Conservation (phyloP, 2,329 filamentous ascomycete genomes). For the Davidsoniella eucalypti region DNA sequence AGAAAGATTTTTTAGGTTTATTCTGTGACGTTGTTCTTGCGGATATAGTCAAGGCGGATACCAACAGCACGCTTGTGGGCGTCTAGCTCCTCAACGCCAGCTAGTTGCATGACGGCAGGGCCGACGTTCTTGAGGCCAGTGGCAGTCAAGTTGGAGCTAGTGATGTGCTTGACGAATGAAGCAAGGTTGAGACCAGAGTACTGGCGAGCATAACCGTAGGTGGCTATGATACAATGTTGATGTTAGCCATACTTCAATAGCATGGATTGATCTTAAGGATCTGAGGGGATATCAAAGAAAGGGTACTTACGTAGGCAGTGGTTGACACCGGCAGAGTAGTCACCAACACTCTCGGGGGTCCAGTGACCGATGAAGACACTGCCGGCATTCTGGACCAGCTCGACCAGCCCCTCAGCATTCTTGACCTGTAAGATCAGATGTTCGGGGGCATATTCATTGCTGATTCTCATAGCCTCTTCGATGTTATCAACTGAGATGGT, state of each 20-base stretch:
- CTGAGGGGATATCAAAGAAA: background rate
- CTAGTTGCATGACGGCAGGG: constrained; percentile 81
- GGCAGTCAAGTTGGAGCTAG: constrained; percentile 74
- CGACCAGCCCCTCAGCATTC: constrained; percentile 57
- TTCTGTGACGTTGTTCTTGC: constrained; percentile 15
- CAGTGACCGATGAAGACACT: constrained; percentile 91
- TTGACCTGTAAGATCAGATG: constrained; percentile 85
- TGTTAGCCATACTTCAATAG: constrained; percentile 12
- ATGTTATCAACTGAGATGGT: constrained; percentile 61
- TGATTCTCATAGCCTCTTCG: constrained; percentile 60
- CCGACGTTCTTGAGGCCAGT: constrained; percentile 78
- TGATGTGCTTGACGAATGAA: constrained; percentile 97
- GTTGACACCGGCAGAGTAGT: constrained; percentile 96
- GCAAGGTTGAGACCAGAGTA: constrained; percentile 94
- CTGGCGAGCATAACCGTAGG: constrained; percentile 95
- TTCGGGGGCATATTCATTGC: constrained; percentile 91
- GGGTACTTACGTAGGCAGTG: constrained; percentile 75
- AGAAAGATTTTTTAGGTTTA: background rate
- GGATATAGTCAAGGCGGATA: constrained; percentile 50
- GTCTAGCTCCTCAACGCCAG: constrained; percentile 85
- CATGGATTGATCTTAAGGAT: background rate
- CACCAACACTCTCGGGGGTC: constrained; percentile 95
- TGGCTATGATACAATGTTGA: constrained; percentile 39
- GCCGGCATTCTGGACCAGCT: constrained; percentile 78
- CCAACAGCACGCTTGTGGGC: constrained; percentile 82